Evolutionary conservation across 176 grass and related monocot species (phyloP), one percentile per base, ranked within the genome.

Genomic region (Paspalum notatum): DNA sequence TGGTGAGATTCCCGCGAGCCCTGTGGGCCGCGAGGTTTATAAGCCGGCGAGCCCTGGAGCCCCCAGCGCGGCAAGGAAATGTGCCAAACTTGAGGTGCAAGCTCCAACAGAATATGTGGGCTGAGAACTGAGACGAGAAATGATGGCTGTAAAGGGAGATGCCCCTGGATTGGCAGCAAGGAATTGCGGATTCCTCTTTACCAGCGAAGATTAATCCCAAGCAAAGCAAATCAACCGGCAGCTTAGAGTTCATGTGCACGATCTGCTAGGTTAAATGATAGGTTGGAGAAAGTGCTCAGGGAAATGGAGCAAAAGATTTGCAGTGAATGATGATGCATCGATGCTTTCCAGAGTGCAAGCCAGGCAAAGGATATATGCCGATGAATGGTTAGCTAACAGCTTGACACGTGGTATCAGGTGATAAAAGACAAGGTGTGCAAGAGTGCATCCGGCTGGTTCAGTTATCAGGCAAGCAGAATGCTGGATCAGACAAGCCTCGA

Each of bases 31-130:
- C 38, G 40, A 8, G 6, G 83, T 66, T 77, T 89, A 89, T 85
- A 89, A 80, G 41, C 47, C 8, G 16, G 22, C 32, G 43, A 32
- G n/a, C 3, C 12, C 13, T 2, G 18, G 65, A 42, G 55, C 22
- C 27, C 61, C 68, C 10, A 78, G 47, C 53, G 45, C 71, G 7
- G 42, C 61, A 67, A 66, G 57, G 25, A 77, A n/a, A 75, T 85
- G 76, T 91, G 76, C 71, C 80, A 91, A 58, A 71, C 89, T 91
- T 91, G 76, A 72, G 56, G 5, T 53, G 54, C 80, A 87, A 91
- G 81, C 85, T 81, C 62, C 6, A 50, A 27, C 32, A 18, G 89
- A 80, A 91, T 84, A 84, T 84, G 68, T 84, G 62, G 43, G 75
- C 21, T 54, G 66, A 58, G 16, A 32, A 32, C 32, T 42, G 12